A percentile compares a stretch with the other conserved stretches of the same genome.
These are phyloP conservation scores for Nicotiana paniculata DNA, from an alignment of 257 asterid species.

Conservation along the genomic window DNA sequence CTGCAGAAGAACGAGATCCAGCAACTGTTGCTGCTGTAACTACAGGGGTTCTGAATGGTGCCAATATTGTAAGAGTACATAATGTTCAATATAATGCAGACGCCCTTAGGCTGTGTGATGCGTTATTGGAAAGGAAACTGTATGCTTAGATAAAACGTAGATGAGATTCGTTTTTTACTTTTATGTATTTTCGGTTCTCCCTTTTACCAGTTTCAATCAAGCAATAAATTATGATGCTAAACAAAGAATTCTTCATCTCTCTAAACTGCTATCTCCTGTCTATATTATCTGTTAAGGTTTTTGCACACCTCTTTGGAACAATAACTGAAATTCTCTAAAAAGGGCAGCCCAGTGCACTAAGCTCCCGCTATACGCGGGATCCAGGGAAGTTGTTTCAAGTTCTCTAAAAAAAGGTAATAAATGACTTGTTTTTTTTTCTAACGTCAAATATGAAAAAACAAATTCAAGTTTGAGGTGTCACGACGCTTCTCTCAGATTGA, in stretches of 20 bases:
- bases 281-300: neutral
- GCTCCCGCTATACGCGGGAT: too few species aligned
- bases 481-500: too few species aligned
- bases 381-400: too few species aligned
- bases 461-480: too few species aligned
- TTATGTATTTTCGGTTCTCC: neutral
- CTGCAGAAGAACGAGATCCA: conserved; percentile 59
- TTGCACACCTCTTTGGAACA: neutral
- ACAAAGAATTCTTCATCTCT: neutral
- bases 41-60: conserved; percentile 64
- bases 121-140: conserved; percentile 49
- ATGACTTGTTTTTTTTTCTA: too few species aligned
- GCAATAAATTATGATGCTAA: neutral
- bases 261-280: neutral
- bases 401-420: too few species aligned
- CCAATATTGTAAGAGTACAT: conserved; percentile 83
- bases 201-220: neutral
- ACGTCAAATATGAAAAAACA: too few species aligned
- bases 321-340: too few species aligned
- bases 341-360: too few species aligned
- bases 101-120: conserved; percentile 81
- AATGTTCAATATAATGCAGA: conserved; percentile 62
- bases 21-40: conserved; percentile 75
- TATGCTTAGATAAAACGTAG: neutral
- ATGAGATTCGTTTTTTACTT: neutral